Evolutionary conservation across 352 stramenopile species (phyloP), one percentile per base, ranked within the genome.

Genomic region (Phytopythium sindhum): DNA sequence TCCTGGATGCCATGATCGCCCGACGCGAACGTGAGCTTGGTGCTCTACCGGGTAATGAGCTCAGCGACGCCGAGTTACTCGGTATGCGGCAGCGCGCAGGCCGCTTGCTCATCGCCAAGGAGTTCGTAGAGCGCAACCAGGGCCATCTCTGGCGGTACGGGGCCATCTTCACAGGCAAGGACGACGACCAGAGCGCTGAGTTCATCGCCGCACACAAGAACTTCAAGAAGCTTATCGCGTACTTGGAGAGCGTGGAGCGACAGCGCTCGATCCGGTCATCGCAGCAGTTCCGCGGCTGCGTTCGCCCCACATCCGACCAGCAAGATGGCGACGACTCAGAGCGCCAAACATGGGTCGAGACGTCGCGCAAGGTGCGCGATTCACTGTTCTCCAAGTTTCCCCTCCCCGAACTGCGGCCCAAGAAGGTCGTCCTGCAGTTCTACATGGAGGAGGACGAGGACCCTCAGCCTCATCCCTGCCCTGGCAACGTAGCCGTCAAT

Each of bases 41-140:
- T 15, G 29, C 29, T 24, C 33, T 61, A 66, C 65, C 53, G 2
- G 57, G 57, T 28, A 52, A n/a, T 50, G 50, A 60, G 42, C 56
- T 58, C 21, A 68, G 42, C 2, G 81, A 86, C 42, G 35, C 53
- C 8, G 77, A 88, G 23, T 63, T 83, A 10, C 60, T 80, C 24
- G 67, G 65, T 17, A 81, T 90, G 72, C 77, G 74, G 1, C 77
- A 88, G 37, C 70, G 71, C 19, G 81, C 80, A 5, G 81, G 81
- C 7, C 70, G 76, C 4, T 56, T 88, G 41, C 78, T 88, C 21
- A 80, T 90, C 37, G 81, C 81, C 17, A 88, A 82, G 24, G 81
- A 90, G 69, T 90, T 90, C 51, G 64, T 88, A 24, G 73, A 90
- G 60, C 78, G 78, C 54, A 90, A 90, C 69, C 75, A 85, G 29